phyloP scores from a whole-genome alignment of 2,329 filamentous ascomycete genomes.

The Apiospora sp. region DNA sequence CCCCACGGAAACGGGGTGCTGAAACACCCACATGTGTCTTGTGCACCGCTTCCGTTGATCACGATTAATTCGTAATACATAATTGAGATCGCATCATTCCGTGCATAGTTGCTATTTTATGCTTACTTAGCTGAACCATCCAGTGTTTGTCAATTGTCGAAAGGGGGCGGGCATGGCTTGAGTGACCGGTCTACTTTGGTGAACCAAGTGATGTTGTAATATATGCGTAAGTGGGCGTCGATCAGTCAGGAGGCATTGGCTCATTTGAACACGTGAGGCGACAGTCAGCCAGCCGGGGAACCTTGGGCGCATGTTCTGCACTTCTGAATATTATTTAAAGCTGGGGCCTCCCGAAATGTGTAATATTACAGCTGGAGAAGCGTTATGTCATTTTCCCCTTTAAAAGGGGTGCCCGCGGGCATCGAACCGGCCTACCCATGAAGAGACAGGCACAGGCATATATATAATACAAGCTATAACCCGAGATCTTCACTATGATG shows the following conservation, averaged over 20 bases:
- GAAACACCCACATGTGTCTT: not conserved
- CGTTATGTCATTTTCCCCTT: not conserved
- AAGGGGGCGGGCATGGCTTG: not conserved
- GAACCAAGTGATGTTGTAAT: not conserved
- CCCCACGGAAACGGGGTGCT: not conserved
- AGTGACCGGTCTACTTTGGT: not conserved
- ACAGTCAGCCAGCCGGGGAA: not conserved
- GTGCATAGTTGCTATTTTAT: not conserved
- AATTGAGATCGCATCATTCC: constrained; percentile 9
- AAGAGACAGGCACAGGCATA: not conserved
- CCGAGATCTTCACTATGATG: not conserved
- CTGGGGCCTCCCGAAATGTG: not conserved
- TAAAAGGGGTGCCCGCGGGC: not conserved
- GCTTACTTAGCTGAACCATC: not conserved
- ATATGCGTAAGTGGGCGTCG: too few species aligned
- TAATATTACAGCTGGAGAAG: not conserved
- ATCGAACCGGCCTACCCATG: not conserved
- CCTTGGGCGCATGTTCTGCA: too few species aligned
- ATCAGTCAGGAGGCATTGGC: not conserved
- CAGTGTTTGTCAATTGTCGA: not conserved
- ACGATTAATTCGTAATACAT: constrained; percentile 19
- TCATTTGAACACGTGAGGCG: not conserved
- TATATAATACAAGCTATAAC: not conserved
- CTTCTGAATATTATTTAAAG: too few species aligned
- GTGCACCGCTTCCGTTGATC: not conserved